phyloP scores from a whole-genome alignment of 208 protist genomes.

The Trypanosoma vivax region DNA sequence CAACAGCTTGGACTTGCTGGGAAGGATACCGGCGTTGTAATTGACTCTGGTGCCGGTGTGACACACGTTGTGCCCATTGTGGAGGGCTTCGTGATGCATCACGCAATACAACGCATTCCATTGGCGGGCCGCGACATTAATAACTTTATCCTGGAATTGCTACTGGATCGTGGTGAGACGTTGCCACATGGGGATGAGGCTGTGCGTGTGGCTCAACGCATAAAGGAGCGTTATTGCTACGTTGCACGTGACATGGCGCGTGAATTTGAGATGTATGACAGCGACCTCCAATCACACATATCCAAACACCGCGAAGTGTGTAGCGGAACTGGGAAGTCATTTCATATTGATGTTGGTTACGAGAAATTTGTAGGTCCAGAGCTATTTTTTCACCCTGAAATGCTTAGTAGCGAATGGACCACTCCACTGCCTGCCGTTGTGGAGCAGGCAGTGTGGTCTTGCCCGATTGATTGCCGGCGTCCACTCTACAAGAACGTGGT shows the following conservation, averaged over 20 bases:
- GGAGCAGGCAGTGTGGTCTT: conserved; percentile 91
- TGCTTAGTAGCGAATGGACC: conserved; percentile 89
- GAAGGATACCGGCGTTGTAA: conserved; percentile 87
- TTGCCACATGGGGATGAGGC: conserved; percentile 91
- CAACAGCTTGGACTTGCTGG: conserved; percentile 19
- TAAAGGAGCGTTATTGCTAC: conserved; percentile 94
- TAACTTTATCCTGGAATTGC: conserved; percentile 90
- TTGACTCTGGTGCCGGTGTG: conserved; percentile 98
- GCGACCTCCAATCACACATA: conserved; percentile 73
- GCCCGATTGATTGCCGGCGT: conserved; percentile 95
- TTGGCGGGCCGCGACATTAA: conserved; percentile 96
- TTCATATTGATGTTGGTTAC: conserved; percentile 92
- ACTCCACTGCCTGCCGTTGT: conserved; percentile 92
- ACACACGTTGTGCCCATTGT: conserved; percentile 97
- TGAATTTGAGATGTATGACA: conserved; percentile 94
- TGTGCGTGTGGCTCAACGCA: conserved; percentile 86
- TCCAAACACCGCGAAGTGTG: conserved; percentile 52
- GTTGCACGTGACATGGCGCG: conserved; percentile 83
- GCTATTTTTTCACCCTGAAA: conserved; percentile 98
- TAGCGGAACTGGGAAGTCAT: conserved; percentile 34
- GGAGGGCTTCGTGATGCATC: conserved; percentile 96
- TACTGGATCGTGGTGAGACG: conserved; percentile 82
- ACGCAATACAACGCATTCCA: conserved; percentile 94
- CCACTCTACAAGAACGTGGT: conserved; percentile 96
- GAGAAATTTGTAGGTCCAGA: conserved; percentile 98